phyloP scores from a whole-genome alignment of 305 asterid species.

The Fraxinus paxiana region DNA sequence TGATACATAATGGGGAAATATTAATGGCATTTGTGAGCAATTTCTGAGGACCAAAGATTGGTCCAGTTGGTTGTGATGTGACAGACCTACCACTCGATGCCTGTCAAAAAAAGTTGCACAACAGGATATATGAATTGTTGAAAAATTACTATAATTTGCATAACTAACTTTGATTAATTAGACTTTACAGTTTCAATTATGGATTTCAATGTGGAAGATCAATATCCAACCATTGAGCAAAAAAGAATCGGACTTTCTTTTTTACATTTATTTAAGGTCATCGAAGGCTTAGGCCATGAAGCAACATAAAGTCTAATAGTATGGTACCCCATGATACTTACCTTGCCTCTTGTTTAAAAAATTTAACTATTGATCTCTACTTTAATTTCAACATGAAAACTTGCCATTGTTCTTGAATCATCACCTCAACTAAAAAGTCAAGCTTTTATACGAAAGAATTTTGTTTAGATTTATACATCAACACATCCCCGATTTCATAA shows the following conservation, averaged over 20 bases:
- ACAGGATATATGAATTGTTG: slow-evolving; percentile 18
- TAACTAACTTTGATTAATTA: neutral
- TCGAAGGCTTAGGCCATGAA: neutral
- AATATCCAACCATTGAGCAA: neutral
- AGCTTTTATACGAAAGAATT: neutral
- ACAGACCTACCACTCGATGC: slow-evolving; percentile 28
- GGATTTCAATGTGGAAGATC: neutral
- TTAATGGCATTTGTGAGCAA: slow-evolving; percentile 18
- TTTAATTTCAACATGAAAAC: neutral
- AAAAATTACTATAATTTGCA: neutral
- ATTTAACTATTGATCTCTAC: neutral
- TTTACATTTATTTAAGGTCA: neutral
- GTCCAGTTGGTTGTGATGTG: slow-evolving; percentile 25
- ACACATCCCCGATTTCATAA: neutral
- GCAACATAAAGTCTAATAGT: neutral
- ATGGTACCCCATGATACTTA: neutral
- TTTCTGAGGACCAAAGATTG: slow-evolving; percentile 26
- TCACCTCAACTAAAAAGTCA: neutral
- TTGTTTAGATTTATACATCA: neutral
- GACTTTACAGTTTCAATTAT: neutral
- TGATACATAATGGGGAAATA: slow-evolving; percentile 18
- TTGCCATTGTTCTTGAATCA: neutral
- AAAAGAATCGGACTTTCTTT: neutral
- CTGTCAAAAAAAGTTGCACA: slow-evolving; percentile 34
- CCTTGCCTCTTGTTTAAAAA: neutral